These are phyloP conservation scores for Vitis hybrid DNA, from an alignment of 177 flowering plant species.

Conservation along the genomic window DNA sequence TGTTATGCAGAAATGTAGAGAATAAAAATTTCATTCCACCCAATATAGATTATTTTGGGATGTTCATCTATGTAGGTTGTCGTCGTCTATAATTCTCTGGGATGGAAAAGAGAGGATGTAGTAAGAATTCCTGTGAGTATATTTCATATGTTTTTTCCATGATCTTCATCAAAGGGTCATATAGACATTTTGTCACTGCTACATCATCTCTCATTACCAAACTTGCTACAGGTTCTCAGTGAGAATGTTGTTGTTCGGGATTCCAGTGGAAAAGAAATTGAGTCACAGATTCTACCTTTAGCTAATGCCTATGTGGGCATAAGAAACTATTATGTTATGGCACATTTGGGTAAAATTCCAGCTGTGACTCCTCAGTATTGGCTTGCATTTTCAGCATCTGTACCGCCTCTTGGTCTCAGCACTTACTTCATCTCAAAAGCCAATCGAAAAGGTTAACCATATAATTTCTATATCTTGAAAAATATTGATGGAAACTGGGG, in stretches of 20 bases:
- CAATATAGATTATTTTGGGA: neutral
- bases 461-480: neutral
- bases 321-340: conserved; percentile 58
- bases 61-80: conserved; percentile 48
- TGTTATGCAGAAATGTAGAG: neutral
- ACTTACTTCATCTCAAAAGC: conserved; percentile 59
- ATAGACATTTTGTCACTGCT: too few species aligned
- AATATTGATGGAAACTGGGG: neutral
- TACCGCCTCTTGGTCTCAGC: conserved; percentile 92
- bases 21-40: neutral
- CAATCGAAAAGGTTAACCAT: conserved; percentile 47
- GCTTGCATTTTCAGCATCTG: conserved; percentile 79
- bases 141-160: neutral
- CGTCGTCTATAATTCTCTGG: conserved; percentile 85
- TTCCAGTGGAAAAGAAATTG: conserved; percentile 66
- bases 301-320: conserved; percentile 35
- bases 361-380: conserved; percentile 56
- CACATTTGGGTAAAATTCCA: conserved; percentile 63
- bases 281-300: conserved; percentile 78
- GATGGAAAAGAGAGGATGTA: conserved; percentile 87
- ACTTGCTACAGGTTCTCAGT: conserved; percentile 53
- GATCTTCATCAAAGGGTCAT: too few species aligned
- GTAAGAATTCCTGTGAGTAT: conserved; percentile 82
- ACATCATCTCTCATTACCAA: conserved; percentile 1
- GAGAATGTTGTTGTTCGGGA: conserved; percentile 60